phyloP scores from a whole-genome alignment of 345 rosid genomes.

The Carallia brachiata region DNA sequence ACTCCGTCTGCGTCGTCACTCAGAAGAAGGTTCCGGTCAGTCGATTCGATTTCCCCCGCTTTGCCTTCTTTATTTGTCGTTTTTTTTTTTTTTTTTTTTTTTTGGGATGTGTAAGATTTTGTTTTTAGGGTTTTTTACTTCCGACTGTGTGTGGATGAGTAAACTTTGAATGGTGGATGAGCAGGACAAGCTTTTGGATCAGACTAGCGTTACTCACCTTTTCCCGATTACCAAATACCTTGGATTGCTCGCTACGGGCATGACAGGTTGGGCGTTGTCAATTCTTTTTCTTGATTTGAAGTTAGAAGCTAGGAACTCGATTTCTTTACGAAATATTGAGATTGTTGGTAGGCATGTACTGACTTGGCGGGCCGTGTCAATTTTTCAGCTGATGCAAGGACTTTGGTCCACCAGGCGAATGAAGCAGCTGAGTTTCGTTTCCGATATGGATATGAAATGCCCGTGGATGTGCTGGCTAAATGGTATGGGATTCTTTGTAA shows the following conservation, averaged over 20 bases:
- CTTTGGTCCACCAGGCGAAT: slow-evolving; percentile 96
- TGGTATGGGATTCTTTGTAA: slow-evolving; percentile 31
- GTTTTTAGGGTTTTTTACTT: not conserved
- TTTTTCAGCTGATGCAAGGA: slow-evolving; percentile 91
- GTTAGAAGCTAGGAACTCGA: no score
- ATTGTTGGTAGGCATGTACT: no score
- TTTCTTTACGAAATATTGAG: no score
- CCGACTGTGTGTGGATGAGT: not conserved
- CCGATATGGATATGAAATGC: slow-evolving; percentile 96
- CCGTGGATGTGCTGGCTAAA: slow-evolving; percentile 79
- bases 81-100: not conserved
- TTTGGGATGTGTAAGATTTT: slow-evolving; percentile 12
- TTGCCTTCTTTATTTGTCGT: not conserved
- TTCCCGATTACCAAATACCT: slow-evolving; percentile 87
- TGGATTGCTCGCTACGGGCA: slow-evolving; percentile 92
- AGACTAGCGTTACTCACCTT: slow-evolving; percentile 86
- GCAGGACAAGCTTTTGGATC: slow-evolving; percentile 99
- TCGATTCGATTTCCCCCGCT: slow-evolving; percentile 5
- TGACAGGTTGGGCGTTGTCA: slow-evolving; percentile 57
- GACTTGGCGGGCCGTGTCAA: not conserved
- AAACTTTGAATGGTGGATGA: not conserved
- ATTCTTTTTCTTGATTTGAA: not conserved
- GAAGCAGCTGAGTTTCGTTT: slow-evolving; percentile 97
- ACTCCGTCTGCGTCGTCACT: slow-evolving; percentile 90
- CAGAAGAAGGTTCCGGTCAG: slow-evolving; percentile 99